phyloP scores from a whole-genome alignment of 1,139 yeast genomes.

The Yamadazyma dendronema region DNA sequence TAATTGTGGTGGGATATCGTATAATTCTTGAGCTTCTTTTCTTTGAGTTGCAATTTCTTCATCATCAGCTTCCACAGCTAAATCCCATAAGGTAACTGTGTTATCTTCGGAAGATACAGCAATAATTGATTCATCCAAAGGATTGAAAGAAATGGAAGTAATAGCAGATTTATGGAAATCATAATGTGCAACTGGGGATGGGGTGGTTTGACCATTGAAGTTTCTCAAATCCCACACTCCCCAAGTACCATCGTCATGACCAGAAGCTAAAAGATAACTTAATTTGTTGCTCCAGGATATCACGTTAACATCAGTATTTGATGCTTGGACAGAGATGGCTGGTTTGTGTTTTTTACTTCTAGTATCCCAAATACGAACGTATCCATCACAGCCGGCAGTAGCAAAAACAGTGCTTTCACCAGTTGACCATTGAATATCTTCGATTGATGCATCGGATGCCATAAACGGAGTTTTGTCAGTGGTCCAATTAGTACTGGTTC shows the following conservation, averaged over 20 bases:
- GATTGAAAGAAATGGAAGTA: constrained; percentile 92
- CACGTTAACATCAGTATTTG: constrained; percentile 87
- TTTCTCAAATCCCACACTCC: constrained; percentile 97
- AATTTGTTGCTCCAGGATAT: constrained; percentile 93
- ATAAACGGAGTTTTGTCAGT: constrained; percentile 82
- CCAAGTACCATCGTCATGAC: constrained; percentile 98
- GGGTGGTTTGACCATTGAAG: constrained; percentile 58
- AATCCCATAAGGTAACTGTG: constrained; percentile 95
- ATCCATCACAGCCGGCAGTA: constrained; percentile 89
- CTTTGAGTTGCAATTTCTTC: constrained; percentile 85
- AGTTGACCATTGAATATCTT: constrained; percentile 96
- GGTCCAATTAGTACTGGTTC: constrained; percentile 78
- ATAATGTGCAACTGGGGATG: constrained; percentile 85
- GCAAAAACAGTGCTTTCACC: constrained; percentile 93
- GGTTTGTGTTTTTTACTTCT: constrained; percentile 91
- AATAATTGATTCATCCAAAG: constrained; percentile 89
- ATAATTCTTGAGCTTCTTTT: constrained; percentile 70
- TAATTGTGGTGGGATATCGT: constrained; percentile 92
- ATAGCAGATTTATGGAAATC: constrained; percentile 93
- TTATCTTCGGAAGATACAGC: constrained; percentile 97
- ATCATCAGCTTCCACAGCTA: constrained; percentile 95
- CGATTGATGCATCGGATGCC: constrained; percentile 75
- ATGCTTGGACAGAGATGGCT: constrained; percentile 80
- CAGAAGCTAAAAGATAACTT: constrained; percentile 85
- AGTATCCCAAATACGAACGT: constrained; percentile 94